These are phyloP conservation scores for Halophytophthora batemanensis DNA, from an alignment of 352 stramenopile genomes.

Conservation along the genomic window DNA sequence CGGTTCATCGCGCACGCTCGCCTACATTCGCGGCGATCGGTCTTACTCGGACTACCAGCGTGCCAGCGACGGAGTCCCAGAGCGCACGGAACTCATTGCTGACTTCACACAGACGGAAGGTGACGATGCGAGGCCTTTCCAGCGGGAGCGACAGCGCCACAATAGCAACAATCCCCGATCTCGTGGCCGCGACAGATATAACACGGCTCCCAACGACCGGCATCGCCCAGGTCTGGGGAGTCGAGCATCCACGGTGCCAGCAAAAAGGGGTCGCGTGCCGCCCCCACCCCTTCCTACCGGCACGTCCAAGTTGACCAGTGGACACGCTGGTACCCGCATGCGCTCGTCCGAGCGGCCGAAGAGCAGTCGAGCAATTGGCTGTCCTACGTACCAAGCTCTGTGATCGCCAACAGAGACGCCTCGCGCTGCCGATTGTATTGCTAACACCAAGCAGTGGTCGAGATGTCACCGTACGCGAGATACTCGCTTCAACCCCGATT, in stretches of 20 bases:
- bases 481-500: too few species aligned
- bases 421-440: too few species aligned
- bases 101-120: background rate
- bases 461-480: too few species aligned
- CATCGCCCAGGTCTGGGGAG: too few species aligned
- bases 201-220: too few species aligned
- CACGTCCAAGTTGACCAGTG: background rate
- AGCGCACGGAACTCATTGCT: conserved; percentile 6
- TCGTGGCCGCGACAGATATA: too few species aligned
- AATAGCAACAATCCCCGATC: background rate
- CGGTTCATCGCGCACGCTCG: background rate
- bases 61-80: background rate
- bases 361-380: conserved; percentile 3
- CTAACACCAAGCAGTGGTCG: too few species aligned
- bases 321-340: too few species aligned
- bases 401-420: too few species aligned
- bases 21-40: background rate
- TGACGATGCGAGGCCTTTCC: background rate
- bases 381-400: conserved; percentile 1
- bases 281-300: conserved; percentile 1
- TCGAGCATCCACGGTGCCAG: background rate
- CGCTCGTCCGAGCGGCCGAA: conserved; percentile 7
- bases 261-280: background rate
- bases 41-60: conserved; percentile 21
- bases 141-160: background rate